Base-by-base conservation (phyloP, 495 filamentous ascomycete genomes). In the Penicillium paxilli region DNA sequence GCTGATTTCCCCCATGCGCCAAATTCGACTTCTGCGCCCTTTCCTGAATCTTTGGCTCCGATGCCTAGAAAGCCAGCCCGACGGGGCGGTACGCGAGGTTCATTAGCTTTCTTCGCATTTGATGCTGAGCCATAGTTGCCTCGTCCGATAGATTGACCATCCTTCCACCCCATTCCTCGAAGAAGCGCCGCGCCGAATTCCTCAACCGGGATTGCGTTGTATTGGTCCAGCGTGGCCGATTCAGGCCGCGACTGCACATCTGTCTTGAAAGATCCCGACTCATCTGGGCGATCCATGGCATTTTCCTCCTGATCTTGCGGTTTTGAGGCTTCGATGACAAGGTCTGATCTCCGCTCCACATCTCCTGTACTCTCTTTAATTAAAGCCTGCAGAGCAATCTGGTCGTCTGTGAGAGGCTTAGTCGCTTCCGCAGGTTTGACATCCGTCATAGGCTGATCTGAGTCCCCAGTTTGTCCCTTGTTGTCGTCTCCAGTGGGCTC, bases 131-230 rank as follows among this genome's bases (percentile, higher is more conserved):
- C 71, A 47, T 76, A 79, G 17, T 78, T 73, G 11, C 82, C 78
- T 64, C 81, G 80, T 6, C 85, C 87, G 22, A 90, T 73, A 19
- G 80, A 69, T 52, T 93, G 83, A 1, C 92, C 93, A 53, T 96
- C 90, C 62, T 88, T 88, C 93, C 92, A 97, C 4, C 94, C 94
- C 85, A 96, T 95, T 10, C 91, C 90, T 6, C 90, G 82, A 22
- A 99, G 79, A 46, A 98, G 71, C 2, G 90, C 90, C 20, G 89
- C 86, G 26, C 93, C 94, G 61, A 98, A 99, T 52, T 96, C 90
- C 54, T 97, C 94, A 30, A 98, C 90, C 0, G 95, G 93, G 10
- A 96, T 82, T 4, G 86, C 83, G 23, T 83, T 86, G 70, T 99
- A 99, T 59, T 93, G 90, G 41, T 91, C 90, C 20, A 94, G 73